Evolutionary conservation across 2,329 filamentous ascomycete species (phyloP), one percentile per base, ranked within the genome.

Genomic region (Fusarium sororula): DNA sequence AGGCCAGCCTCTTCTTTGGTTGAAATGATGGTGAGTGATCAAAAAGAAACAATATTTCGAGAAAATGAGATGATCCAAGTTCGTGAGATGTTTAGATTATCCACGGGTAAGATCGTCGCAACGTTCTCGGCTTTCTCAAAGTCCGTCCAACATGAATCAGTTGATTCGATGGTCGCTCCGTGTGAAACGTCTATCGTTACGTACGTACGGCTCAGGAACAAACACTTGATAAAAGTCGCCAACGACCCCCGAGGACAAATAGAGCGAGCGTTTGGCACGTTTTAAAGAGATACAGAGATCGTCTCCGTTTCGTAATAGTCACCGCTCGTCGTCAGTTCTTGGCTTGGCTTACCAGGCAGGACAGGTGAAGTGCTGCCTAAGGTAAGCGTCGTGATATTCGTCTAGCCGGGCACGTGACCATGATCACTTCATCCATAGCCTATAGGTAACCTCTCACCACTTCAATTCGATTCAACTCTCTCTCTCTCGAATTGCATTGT

Each of bases 291-390:
- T 41, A 50, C 17, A 41, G 9, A 62, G 57, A 68, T 54, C 24
- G 71, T 48, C 58, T 62, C 28, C 39, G 54, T 71, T 58, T 66
- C 54, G 58, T 55, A 63, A 62, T 62, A 48, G 41, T 56, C 66
- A 72, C 59, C 38, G 55, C 24, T 70, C 30, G 66, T 72, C 68
- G 68, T 67, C 58, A 66, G 66, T 72, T 76, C 59, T 77, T 61
- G 50, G 67, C 74, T 77, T 63, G 56, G 64, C 69, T 72, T 63
- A 74, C 75, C 64, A 74, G 72, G 63, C 64, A 74, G 72, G 63
- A 56, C 60, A 61, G 51, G 35, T 60, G 60, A 73, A 73, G 76
- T 78, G 76, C 74, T 78, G 76, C 76, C 76, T 78, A 78, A 75
- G 70, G 67, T 74, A 75, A 76, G 68, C 75, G 63, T 75, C 58